Evolutionary conservation across 192 early-diverging fungal species (phyloP), one percentile per base, ranked within the genome.

Genomic region (Coemansia biformis): DNA sequence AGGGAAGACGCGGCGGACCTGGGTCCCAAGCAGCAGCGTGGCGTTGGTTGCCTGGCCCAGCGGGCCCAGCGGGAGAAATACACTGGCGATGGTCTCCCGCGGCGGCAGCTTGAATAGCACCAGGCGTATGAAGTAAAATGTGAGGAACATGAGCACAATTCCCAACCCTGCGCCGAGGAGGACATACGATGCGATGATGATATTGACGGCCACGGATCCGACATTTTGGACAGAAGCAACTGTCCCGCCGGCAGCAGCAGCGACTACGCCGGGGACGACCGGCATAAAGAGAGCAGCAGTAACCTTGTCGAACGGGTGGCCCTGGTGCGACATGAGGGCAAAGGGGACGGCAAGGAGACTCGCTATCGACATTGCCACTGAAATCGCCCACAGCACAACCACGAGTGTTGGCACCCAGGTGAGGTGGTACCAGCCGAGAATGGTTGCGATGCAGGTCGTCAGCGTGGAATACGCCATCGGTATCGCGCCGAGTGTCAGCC

Each of bases 381-480:
- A 56, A 10, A 77, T 54, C 43, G 60, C 69, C 71, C 76, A 81
- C 21, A 81, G 39, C 2, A 59, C 57, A 4, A 67, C 63, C 9
- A 49, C 67, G 36, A 81, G 31, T 11, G 38, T 54, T 3, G 69
- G 56, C 8, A 68, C 34, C 78, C 75, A 79, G 5, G 18, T 10
- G 7, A 43, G 24, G 31, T 49, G 42, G 9, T 62, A 57, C 5
- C 41, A 58, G 1, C 35, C 22, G 0, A 69, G 31, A n/a, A 66
- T 76, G 26, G 44, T n/a, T 0, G 67, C 44, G 0, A 67, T 29
- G 8, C 32, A 41, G 41, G 59, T 72, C 44, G 61, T 48, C 17
- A 81, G 35, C 8, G 76, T 78, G 29, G 58, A 51, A 26, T 79
- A 48, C 0, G 66, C 66, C 79, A 81, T 79, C 0, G 79, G 79